phyloP scores from a whole-genome alignment of 2,329 filamentous ascomycete species.

The Cadophora sp. region DNA sequence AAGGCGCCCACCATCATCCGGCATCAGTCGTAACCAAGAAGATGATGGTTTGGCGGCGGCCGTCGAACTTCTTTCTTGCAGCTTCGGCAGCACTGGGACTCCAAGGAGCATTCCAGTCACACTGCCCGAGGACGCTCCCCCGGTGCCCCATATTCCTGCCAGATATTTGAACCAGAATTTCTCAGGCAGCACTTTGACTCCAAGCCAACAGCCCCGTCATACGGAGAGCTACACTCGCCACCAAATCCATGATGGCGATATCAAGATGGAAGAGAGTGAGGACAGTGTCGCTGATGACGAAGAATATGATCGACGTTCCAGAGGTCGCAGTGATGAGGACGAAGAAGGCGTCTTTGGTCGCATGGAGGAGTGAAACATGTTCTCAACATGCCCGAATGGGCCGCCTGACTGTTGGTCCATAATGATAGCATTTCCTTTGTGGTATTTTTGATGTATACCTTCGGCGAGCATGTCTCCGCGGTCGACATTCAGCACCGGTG shows the following conservation, averaged over 20 bases:
- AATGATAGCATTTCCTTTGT: constrained; percentile 38
- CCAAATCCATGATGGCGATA: constrained; percentile 63
- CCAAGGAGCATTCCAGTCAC: constrained; percentile 68
- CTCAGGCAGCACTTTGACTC: constrained; percentile 63
- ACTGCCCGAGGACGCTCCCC: constrained; percentile 78
- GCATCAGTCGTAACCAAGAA: constrained; percentile 77
- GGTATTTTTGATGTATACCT: constrained; percentile 48
- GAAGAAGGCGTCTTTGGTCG: constrained; percentile 95
- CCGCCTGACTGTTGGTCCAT: constrained; percentile 22
- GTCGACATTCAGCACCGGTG: constrained; percentile 71
- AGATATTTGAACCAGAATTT: constrained; percentile 73
- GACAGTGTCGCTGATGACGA: constrained; percentile 71
- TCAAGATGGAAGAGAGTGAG: constrained; percentile 71
- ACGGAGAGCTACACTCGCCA: constrained; percentile 69
- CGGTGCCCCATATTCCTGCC: constrained; percentile 84
- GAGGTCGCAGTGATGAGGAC: constrained; percentile 80
- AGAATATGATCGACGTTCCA: constrained; percentile 63
- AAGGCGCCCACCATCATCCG: constrained; percentile 79
- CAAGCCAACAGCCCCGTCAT: constrained; percentile 63
- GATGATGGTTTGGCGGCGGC: constrained; percentile 88
- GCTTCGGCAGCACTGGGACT: constrained; percentile 71
- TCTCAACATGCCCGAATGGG: background rate
- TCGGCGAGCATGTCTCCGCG: constrained; percentile 66
- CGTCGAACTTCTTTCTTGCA: constrained; percentile 88
- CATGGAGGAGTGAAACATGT: constrained; percentile 81